These are phyloP conservation scores for Suhomyces vadensis DNA, from an alignment of 805 yeast species.

Conservation along the genomic window DNA sequence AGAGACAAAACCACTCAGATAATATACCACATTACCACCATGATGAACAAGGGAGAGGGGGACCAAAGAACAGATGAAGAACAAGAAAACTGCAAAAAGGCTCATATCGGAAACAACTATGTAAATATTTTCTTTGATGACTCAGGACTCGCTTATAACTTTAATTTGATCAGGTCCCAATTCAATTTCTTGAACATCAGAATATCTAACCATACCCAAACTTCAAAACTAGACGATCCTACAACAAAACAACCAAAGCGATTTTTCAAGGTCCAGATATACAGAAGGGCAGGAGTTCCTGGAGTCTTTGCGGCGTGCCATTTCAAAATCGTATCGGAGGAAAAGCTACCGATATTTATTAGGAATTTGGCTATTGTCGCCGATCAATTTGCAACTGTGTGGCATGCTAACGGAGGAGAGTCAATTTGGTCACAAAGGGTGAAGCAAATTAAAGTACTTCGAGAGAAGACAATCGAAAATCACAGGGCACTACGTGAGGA, in stretches of 20 bases:
- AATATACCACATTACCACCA: slow-evolving; percentile 75
- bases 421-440: slow-evolving; percentile 71
- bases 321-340: slow-evolving; percentile 64
- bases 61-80: slow-evolving; percentile 27
- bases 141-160: slow-evolving; percentile 61
- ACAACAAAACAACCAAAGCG: slow-evolving; percentile 2
- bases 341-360: slow-evolving; percentile 60
- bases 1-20: slow-evolving; percentile 68
- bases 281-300: slow-evolving; percentile 68
- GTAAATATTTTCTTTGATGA: slow-evolving; percentile 84
- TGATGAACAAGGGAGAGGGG: slow-evolving; percentile 62
- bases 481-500: slow-evolving; percentile 32
- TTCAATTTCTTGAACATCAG: slow-evolving; percentile 83
- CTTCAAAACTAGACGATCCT: not conserved
- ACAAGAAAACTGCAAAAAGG: slow-evolving; percentile 49
- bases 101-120: slow-evolving; percentile 85
- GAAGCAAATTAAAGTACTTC: slow-evolving; percentile 48
- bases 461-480: slow-evolving; percentile 26
- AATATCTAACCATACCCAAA: slow-evolving; percentile 57
- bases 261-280: slow-evolving; percentile 62
- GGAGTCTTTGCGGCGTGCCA: slow-evolving; percentile 76
- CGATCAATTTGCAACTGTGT: slow-evolving; percentile 70
- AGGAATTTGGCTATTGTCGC: slow-evolving; percentile 67
- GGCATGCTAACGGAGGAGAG: slow-evolving; percentile 54
- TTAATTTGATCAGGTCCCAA: slow-evolving; percentile 71